Conservation (phyloP, 352 stramenopile species). For the Globisporangium takayamanum region DNA sequence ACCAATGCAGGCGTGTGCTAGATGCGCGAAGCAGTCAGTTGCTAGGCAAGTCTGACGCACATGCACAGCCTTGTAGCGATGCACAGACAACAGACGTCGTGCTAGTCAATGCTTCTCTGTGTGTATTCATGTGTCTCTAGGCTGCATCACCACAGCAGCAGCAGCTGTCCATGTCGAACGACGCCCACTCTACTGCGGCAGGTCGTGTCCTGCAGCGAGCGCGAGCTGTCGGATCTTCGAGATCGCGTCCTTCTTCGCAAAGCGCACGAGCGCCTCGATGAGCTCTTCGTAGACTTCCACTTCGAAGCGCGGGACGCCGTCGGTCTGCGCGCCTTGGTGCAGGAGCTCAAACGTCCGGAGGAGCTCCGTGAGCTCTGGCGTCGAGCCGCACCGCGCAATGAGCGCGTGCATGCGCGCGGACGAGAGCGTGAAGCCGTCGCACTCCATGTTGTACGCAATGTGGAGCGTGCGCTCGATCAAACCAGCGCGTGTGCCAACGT, state of each 20-base stretch:
- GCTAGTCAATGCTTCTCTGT: not conserved
- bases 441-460: conserved; percentile 82
- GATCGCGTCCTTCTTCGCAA: conserved; percentile 38
- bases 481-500: conserved; percentile 46
- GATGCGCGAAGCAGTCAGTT: too few relatives aligned
- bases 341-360: conserved; percentile 58
- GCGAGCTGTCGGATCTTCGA: conserved; percentile 38
- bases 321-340: conserved; percentile 35
- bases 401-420: conserved; percentile 44
- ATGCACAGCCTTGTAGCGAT: not conserved
- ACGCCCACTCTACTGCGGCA: conserved; percentile 4
- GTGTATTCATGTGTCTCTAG: not conserved
- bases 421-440: conserved; percentile 53
- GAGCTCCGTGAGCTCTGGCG: conserved; percentile 46
- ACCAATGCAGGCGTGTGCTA: too few relatives aligned
- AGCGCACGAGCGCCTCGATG: conserved; percentile 32
- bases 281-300: conserved; percentile 53
- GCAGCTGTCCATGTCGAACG: not conserved
- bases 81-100: not conserved
- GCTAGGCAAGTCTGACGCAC: too few relatives aligned
- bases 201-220: conserved; percentile 13
- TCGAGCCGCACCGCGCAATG: conserved; percentile 35
- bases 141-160: too few relatives aligned
- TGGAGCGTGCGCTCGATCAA: conserved; percentile 66
- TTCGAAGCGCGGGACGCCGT: conserved; percentile 34